Evolutionary conservation across 192 early-diverging fungal genomes (phyloP).

Genomic region (Podila epicladia): DNA sequence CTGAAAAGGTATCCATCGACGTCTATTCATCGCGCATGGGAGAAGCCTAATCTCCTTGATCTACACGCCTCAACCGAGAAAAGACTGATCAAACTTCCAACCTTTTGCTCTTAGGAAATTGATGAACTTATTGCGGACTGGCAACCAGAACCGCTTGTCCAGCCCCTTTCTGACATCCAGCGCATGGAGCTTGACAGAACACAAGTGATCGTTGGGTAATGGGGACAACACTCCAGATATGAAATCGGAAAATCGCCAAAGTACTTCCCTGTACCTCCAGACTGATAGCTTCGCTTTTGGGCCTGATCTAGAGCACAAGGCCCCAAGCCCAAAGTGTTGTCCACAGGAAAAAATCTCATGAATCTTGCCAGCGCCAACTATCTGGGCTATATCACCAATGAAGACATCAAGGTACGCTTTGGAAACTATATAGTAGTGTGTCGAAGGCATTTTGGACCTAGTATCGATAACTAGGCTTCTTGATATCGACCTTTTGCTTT

Average conservation of each 20-base stretch:
- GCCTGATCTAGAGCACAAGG: constrained; percentile 54
- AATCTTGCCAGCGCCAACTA: constrained; percentile 95
- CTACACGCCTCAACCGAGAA: too few relatives aligned
- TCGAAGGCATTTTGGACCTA: background rate
- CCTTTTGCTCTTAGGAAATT: constrained; percentile 84
- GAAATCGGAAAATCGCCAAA: too few relatives aligned
- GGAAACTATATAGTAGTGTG: too few relatives aligned
- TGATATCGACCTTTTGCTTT: too few relatives aligned
- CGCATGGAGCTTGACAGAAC: constrained; percentile 81
- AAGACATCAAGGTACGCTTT: constrained; percentile 68
- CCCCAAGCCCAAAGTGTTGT: constrained; percentile 68
- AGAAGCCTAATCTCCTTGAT: background rate
- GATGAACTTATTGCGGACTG: constrained; percentile 95
- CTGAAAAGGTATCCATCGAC: constrained; percentile 70
- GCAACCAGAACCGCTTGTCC: constrained; percentile 95
- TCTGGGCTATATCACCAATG: constrained; percentile 80
- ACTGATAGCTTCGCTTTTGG: too few relatives aligned
- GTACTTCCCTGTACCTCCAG: too few relatives aligned
- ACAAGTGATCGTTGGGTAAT: constrained; percentile 74
- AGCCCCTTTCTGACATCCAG: constrained; percentile 74
- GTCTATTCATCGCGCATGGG: too few relatives aligned
- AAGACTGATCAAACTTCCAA: too few relatives aligned
- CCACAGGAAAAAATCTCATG: constrained; percentile 68
- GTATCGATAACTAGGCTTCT: background rate
- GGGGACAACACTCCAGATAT: too few relatives aligned